A percentile compares a stretch with the other conserved stretches of the same genome.
Conservation (phyloP, 176 grass and related monocot species). For the Triticum monococcum region DNA sequence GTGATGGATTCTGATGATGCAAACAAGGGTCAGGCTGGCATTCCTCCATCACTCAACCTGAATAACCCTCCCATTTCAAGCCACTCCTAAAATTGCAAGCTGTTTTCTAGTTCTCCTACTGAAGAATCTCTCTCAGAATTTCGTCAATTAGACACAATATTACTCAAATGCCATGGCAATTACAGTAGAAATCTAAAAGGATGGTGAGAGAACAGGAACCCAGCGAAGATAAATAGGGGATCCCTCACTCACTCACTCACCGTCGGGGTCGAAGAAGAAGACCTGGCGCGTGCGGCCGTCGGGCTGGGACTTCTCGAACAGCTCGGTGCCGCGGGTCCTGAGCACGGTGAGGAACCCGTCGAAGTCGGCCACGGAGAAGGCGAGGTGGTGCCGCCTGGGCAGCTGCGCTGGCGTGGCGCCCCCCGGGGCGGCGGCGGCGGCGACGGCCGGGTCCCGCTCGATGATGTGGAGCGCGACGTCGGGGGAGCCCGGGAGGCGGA, state of each 20-base stretch:
- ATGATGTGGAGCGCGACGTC: constrained; percentile 70
- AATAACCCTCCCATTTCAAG: background rate
- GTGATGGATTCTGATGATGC: background rate
- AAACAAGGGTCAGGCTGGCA: background rate
- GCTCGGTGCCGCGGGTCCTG: constrained; percentile 52
- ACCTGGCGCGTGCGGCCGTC: constrained; percentile 79
- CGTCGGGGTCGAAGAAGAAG: constrained; percentile 99
- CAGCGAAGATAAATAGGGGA: too few species aligned
- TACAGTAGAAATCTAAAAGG: background rate
- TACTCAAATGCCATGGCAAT: too few species aligned
- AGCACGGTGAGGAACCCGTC: constrained; percentile 59
- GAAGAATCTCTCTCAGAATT: too few species aligned
- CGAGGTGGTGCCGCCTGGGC: constrained; percentile 63
- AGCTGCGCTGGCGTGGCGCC: constrained; percentile 43
- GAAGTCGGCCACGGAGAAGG: constrained; percentile 80
- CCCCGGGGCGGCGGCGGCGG: background rate
- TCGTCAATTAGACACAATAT: too few species aligned
- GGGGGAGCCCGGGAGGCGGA: constrained; percentile 53
- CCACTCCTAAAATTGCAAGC: background rate
- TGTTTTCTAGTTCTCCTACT: too few species aligned
- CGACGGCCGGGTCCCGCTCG: constrained; percentile 63
- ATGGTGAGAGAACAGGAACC: background rate
- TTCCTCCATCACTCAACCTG: background rate
- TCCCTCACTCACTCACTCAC: constrained; percentile 12
- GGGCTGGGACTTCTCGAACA: constrained; percentile 75